Conservation (phyloP, 495 filamentous ascomycete genomes). For the Podospora anserina region DNA sequence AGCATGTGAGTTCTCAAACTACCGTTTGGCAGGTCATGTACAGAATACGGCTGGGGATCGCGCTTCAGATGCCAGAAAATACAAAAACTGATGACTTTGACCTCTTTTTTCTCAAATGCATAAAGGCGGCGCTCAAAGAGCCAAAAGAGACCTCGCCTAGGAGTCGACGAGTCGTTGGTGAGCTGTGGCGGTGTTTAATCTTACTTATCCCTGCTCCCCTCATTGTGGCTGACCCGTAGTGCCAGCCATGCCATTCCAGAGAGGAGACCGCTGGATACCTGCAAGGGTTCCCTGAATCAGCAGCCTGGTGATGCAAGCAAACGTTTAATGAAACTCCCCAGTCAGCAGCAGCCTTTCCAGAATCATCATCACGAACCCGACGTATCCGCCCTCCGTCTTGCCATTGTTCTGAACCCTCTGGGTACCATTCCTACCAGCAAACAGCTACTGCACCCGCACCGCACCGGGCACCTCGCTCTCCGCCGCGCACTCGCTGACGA, state of each 20-base stretch:
- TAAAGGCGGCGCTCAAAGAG: neutral
- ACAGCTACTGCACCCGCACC: neutral
- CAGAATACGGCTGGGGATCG: neutral
- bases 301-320: slow-evolving; percentile 15
- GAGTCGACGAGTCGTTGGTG: neutral
- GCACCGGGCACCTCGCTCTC: neutral
- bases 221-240: slow-evolving; percentile 1
- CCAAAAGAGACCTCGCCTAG: neutral
- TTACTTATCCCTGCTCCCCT: neutral
- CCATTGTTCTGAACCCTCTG: neutral
- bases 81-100: neutral
- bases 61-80: no score
- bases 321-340: slow-evolving; percentile 12
- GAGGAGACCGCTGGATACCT: neutral
- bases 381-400: slow-evolving; percentile 3
- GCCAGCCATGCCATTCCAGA: neutral
- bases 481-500: neutral
- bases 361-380: slow-evolving; percentile 1
- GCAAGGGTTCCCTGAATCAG: slow-evolving; percentile 11
- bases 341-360: slow-evolving; percentile 5
- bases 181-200: slow-evolving; percentile 4
- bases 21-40: neutral
- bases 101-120: neutral
- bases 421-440: neutral
- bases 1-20: neutral